These are phyloP conservation scores for Heliophila coronopifolia DNA, from an alignment of 441 rosid genomes.

Conservation along the genomic window DNA sequence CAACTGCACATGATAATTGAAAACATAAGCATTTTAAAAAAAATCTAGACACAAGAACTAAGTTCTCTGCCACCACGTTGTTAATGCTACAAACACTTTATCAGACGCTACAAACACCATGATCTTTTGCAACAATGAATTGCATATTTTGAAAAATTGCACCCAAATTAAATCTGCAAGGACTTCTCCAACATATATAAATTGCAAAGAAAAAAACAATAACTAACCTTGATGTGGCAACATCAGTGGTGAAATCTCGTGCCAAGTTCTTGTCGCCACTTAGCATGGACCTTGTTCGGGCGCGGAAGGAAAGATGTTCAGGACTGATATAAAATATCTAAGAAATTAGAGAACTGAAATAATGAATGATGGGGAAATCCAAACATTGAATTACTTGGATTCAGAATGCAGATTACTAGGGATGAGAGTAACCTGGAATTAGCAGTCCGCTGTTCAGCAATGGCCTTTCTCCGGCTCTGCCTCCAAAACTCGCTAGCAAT, in stretches of 20 bases:
- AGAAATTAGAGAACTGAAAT: slow-evolving; percentile 12
- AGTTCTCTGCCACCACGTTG: background rate
- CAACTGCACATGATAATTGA: slow-evolving; percentile 32
- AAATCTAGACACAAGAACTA: slow-evolving; percentile 5
- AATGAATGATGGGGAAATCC: slow-evolving; percentile 4
- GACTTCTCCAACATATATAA: background rate
- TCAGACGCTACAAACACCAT: slow-evolving; percentile 8
- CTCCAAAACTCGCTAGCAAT: slow-evolving; percentile 84
- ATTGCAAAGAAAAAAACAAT: background rate
- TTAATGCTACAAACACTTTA: slow-evolving; percentile 10
- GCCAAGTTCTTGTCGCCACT: slow-evolving; percentile 70
- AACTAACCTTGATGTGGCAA: slow-evolving; percentile 71
- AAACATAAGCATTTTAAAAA: slow-evolving; percentile 18
- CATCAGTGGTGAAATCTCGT: slow-evolving; percentile 61
- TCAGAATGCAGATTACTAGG: slow-evolving; percentile 20
- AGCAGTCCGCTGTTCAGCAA: slow-evolving; percentile 96
- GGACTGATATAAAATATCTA: slow-evolving; percentile 47
- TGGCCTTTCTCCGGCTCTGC: slow-evolving; percentile 89
- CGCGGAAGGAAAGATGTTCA: slow-evolving; percentile 90
- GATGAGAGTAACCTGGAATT: slow-evolving; percentile 74
- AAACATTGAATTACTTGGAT: slow-evolving; percentile 1
- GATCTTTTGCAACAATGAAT: slow-evolving; percentile 1
- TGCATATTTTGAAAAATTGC: background rate
- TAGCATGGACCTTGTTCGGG: slow-evolving; percentile 83
- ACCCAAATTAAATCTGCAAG: slow-evolving; percentile 4